Percentiles rank a stretch among this genome's conserved stretches.
Conservation (phyloP, 805 yeast species). For the Trichomonascus vanleenenianus region DNA sequence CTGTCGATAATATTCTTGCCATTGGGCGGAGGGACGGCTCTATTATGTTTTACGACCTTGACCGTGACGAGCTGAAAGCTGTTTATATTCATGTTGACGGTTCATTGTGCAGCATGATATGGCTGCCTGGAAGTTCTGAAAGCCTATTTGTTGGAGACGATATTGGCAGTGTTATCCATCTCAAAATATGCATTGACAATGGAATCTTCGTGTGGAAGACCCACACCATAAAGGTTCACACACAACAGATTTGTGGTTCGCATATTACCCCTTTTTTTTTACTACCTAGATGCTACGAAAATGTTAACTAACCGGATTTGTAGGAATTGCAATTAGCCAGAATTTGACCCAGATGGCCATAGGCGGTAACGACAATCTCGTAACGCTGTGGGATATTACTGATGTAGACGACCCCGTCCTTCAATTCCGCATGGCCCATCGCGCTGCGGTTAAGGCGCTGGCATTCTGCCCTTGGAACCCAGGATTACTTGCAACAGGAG, state of each 20-base stretch:
- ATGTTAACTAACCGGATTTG: not conserved
- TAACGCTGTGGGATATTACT: slow-evolving; percentile 66
- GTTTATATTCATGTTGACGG: slow-evolving; percentile 34
- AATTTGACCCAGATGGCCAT: slow-evolving; percentile 55
- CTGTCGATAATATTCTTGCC: slow-evolving; percentile 11
- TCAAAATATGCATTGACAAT: slow-evolving; percentile 2
- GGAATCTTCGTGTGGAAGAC: not conserved
- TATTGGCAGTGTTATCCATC: slow-evolving; percentile 42
- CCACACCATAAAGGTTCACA: slow-evolving; percentile 37
- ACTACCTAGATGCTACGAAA: not conserved
- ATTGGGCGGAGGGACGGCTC: slow-evolving; percentile 16
- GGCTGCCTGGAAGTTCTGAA: slow-evolving; percentile 41
- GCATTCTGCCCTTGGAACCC: slow-evolving; percentile 90
- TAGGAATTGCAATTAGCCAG: slow-evolving; percentile 53
- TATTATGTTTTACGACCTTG: slow-evolving; percentile 21
- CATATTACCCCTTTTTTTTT: not conserved
- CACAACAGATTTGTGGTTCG: slow-evolving; percentile 55
- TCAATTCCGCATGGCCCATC: slow-evolving; percentile 49
- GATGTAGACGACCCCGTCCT: slow-evolving; percentile 35
- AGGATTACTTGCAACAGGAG: slow-evolving; percentile 79
- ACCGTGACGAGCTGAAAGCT: slow-evolving; percentile 24
- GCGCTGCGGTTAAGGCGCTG: slow-evolving; percentile 85
- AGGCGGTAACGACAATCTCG: slow-evolving; percentile 79
- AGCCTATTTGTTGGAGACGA: slow-evolving; percentile 60
- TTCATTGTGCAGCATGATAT: slow-evolving; percentile 42